phyloP scores from a whole-genome alignment of 78 protist genomes.

The Goniomonas avonlea region DNA sequence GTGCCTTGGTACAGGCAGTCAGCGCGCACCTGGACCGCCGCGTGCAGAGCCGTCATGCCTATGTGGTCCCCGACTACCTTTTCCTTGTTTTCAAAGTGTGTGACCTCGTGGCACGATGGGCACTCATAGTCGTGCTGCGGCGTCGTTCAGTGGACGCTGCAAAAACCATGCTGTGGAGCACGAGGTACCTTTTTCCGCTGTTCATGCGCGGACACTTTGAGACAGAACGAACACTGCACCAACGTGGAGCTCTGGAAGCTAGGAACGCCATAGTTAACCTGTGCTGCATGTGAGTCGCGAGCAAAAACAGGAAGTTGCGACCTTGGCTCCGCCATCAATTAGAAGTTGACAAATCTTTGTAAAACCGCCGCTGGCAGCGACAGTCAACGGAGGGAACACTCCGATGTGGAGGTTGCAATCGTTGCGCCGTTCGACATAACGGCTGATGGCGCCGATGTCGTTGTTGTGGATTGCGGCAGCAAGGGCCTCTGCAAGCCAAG shows the following conservation, averaged over 20 bases:
- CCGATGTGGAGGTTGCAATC: slow-evolving; percentile 24
- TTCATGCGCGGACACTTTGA: not conserved
- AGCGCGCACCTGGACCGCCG: not conserved
- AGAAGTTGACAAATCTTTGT: not conserved
- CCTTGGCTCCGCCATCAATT: not conserved
- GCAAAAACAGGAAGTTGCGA: too few species aligned
- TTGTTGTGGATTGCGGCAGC: slow-evolving; percentile 2
- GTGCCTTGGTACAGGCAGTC: too few species aligned
- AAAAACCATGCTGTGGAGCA: not conserved
- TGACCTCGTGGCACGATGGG: slow-evolving; percentile 15
- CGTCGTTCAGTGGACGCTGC: not conserved
- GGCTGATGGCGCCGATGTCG: not conserved
- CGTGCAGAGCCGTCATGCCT: slow-evolving; percentile 7
- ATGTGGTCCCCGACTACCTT: slow-evolving; percentile 10
- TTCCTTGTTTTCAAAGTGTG: not conserved
- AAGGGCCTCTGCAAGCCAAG: slow-evolving; percentile 16
- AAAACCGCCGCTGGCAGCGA: not conserved
- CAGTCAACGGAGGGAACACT: slow-evolving; percentile 6
- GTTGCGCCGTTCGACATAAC: slow-evolving; percentile 3
- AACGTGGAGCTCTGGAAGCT: not conserved
- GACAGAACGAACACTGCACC: slow-evolving; percentile 2
- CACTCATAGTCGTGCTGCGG: not conserved
- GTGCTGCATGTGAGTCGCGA: too few species aligned
- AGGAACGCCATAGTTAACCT: slow-evolving; percentile 10
- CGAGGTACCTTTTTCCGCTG: not conserved